Base-by-base conservation (phyloP, 192 early-diverging fungal species). In the Backusella macrospora region DNA sequence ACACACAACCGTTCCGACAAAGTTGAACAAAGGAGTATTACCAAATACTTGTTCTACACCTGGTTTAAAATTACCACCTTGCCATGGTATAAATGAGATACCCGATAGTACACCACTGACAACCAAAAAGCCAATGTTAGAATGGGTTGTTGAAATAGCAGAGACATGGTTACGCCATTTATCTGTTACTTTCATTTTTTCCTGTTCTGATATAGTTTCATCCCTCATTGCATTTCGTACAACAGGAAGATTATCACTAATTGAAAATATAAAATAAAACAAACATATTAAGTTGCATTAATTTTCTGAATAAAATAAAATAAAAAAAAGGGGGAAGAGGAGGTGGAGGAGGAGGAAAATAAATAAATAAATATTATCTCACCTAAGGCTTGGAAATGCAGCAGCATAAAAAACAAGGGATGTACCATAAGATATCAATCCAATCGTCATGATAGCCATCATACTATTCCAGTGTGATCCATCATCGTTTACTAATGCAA, bases 41-140 rank as follows among this genome's bases (percentile, higher is more conserved):
- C 78, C 78, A 23, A 79, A 44, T 1, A 79, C 45, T 23, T 65
- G 68, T 16, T 21, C 26, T 4, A 62, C 52, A 23, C 65, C 78
- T 0, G 66, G 52, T 40, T 39, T 26, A 52, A 75, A 75, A n/a
- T 46, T 8, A 6, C 48, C 65, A 68, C 74, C 43, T 23, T 29
- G 5, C 59, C 44, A 62, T 76, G 62, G 67, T 34, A 40, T 64
- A 43, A 62, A 26, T 18, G 62, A 45, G 38, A 59, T 18, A 6
- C 70, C 70, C 8, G 49, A 42, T 4, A 71, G 37, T 23, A 71
- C 0, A 13, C 79, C 42, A 21, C 72, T 49, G 44, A 78, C 72
- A 43, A 82, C 64, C 40, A 78, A 76, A 70, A 78, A 83, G 7
- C 82, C 82, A 65, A 85, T 75, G 59, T 85, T 85, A 69, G 79